These are phyloP conservation scores for Anisodus acutangulus DNA, from an alignment of 257 asterid genomes.

Conservation along the genomic window DNA sequence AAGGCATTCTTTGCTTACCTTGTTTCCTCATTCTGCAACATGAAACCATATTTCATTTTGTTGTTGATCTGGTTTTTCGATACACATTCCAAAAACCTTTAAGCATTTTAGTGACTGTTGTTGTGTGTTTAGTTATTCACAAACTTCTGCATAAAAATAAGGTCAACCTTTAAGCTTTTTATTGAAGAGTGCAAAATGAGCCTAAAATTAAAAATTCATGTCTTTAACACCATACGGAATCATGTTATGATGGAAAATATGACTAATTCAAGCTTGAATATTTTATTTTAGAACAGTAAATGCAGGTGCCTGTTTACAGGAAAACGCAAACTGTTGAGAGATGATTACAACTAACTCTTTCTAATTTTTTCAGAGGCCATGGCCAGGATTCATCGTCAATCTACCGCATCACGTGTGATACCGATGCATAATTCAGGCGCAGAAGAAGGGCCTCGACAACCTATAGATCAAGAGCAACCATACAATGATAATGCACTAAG, in stretches of 20 bases:
- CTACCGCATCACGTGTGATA: background rate
- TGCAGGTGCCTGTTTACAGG: background rate
- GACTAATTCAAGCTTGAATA: background rate
- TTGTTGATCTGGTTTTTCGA: too few relatives aligned
- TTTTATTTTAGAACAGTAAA: background rate
- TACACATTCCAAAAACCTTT: too few relatives aligned
- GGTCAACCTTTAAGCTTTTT: background rate
- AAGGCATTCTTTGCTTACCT: background rate
- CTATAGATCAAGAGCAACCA: background rate
- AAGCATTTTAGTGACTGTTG: background rate
- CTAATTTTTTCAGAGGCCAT: conserved; percentile 23
- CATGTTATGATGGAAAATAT: background rate
- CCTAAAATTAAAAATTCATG: background rate
- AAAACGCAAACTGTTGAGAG: background rate
- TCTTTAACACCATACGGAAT: background rate
- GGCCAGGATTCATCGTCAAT: background rate
- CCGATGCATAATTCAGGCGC: background rate
- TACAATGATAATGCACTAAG: background rate
- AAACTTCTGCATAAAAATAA: background rate
- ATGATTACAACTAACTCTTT: conserved; percentile 9
- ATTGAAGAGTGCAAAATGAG: background rate
- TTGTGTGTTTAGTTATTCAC: background rate
- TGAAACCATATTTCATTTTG: too few relatives aligned
- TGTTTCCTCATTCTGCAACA: too few relatives aligned
- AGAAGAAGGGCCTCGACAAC: background rate